Evolutionary conservation across 805 yeast genomes (phyloP).

Genomic region (Starmera caribaea): DNA sequence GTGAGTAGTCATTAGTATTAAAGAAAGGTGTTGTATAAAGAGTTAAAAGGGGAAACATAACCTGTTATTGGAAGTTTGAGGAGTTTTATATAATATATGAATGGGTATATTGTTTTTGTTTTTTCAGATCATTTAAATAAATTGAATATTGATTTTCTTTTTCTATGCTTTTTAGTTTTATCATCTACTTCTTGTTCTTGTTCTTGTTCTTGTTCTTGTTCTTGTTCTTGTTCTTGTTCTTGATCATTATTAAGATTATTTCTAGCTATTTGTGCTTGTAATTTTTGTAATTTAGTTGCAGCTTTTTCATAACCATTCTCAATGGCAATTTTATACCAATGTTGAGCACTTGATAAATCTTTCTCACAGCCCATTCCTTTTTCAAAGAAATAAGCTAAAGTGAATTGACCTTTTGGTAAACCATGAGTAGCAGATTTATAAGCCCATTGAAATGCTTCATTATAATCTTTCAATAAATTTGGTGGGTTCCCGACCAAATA

Average conservation of each 20-base stretch:
- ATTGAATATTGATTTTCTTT: neutral
- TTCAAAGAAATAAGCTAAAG: slow-evolving; percentile 76
- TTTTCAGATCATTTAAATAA: neutral
- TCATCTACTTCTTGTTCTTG: neutral
- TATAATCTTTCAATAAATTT: slow-evolving; percentile 64
- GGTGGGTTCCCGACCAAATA: slow-evolving; percentile 87
- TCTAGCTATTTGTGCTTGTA: neutral
- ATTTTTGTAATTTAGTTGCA: slow-evolving; percentile 21
- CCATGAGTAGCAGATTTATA: slow-evolving; percentile 70
- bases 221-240: neutral
- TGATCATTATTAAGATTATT: neutral
- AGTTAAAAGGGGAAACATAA: neutral
- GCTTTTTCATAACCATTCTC: slow-evolving; percentile 48
- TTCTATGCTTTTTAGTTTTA: neutral
- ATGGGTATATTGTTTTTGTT: too few relatives aligned
- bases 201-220: too few relatives aligned
- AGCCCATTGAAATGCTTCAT: slow-evolving; percentile 94
- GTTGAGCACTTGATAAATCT: slow-evolving; percentile 46
- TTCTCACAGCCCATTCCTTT: slow-evolving; percentile 78
- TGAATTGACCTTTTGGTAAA: slow-evolving; percentile 73
- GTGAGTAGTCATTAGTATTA: too few relatives aligned
- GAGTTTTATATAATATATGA: neutral
- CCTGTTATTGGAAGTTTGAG: neutral
- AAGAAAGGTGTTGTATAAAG: neutral
- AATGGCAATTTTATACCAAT: slow-evolving; percentile 73